These are phyloP conservation scores for Paspalum vaginatum DNA, from an alignment of 176 grass and related monocot species.

Conservation along the genomic window DNA sequence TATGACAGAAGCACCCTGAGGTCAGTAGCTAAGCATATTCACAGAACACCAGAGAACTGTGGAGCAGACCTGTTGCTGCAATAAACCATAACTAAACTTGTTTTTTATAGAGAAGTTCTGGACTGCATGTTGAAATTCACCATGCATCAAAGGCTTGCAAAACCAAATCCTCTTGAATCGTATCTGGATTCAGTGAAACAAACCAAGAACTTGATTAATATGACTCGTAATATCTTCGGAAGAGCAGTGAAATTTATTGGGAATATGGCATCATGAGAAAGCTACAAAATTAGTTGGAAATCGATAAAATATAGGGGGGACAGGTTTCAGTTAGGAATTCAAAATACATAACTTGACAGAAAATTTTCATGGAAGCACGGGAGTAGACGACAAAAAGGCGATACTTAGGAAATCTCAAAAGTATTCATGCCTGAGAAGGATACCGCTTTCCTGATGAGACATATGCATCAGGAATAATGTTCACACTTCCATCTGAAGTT, in stretches of 20 bases:
- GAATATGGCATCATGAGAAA: background rate
- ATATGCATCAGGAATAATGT: slow-evolving; percentile 68
- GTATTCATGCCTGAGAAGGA: slow-evolving; percentile 56
- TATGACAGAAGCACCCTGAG: slow-evolving; percentile 36
- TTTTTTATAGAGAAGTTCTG: slow-evolving; percentile 26
- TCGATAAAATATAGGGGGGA: background rate
- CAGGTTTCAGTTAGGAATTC: background rate
- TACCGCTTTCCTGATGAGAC: slow-evolving; percentile 34
- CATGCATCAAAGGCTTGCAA: slow-evolving; percentile 58
- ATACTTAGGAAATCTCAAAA: slow-evolving; percentile 13
- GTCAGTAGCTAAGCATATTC: slow-evolving; percentile 34
- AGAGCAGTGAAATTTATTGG: background rate
- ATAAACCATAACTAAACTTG: slow-evolving; percentile 45
- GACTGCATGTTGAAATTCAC: slow-evolving; percentile 46
- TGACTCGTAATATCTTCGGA: background rate
- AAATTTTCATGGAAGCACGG: background rate
- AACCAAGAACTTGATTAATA: slow-evolving; percentile 5
- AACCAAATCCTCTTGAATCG: slow-evolving; percentile 64
- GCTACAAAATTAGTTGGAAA: background rate
- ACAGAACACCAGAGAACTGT: slow-evolving; percentile 23
- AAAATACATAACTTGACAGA: background rate
- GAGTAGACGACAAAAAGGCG: slow-evolving; percentile 4
- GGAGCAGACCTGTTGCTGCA: slow-evolving; percentile 54
- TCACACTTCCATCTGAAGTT: slow-evolving; percentile 61
- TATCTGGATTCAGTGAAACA: slow-evolving; percentile 49